phyloP scores from a whole-genome alignment of 495 filamentous ascomycete species.

The Penicillium cosmopolitanum region DNA sequence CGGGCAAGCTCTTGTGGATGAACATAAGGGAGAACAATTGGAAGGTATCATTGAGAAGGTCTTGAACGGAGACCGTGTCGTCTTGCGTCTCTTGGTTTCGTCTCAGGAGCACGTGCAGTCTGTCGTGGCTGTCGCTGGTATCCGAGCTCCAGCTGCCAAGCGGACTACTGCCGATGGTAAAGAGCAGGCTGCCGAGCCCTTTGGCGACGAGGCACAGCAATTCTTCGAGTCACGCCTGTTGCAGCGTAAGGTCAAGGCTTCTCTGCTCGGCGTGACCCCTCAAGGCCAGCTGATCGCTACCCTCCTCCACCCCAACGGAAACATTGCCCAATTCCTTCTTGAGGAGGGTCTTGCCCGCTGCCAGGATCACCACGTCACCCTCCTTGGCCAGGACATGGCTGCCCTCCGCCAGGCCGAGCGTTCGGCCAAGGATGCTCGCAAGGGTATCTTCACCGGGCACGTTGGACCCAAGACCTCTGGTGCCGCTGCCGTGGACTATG shows the following conservation, averaged over 20 bases:
- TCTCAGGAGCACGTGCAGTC: constrained; percentile 82
- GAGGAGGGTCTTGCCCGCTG: constrained; percentile 88
- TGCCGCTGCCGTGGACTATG: constrained; percentile 69
- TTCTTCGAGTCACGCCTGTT: constrained; percentile 85
- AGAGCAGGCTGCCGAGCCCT: constrained; percentile 82
- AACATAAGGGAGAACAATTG: constrained; percentile 76
- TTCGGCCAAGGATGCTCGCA: constrained; percentile 71
- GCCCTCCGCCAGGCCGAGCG: constrained; percentile 85
- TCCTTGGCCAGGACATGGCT: constrained; percentile 86
- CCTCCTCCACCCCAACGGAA: constrained; percentile 85
- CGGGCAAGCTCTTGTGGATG: constrained; percentile 69
- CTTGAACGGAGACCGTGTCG: constrained; percentile 84
- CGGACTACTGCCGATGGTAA: constrained; percentile 77
- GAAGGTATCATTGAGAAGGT: constrained; percentile 87
- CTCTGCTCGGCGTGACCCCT: constrained; percentile 81
- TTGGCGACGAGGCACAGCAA: constrained; percentile 79
- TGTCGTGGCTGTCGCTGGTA: constrained; percentile 85
- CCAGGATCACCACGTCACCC: constrained; percentile 88
- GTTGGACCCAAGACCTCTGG: constrained; percentile 61
- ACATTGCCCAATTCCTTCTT: constrained; percentile 86
- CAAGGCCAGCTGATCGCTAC: constrained; percentile 81
- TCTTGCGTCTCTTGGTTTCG: constrained; percentile 76
- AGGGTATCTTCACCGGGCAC: constrained; percentile 77
- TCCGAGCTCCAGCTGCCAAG: constrained; percentile 83
- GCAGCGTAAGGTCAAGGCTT: constrained; percentile 81